phyloP scores from a whole-genome alignment of 73 alveolate genomes.

The Uronychia setigera region DNA sequence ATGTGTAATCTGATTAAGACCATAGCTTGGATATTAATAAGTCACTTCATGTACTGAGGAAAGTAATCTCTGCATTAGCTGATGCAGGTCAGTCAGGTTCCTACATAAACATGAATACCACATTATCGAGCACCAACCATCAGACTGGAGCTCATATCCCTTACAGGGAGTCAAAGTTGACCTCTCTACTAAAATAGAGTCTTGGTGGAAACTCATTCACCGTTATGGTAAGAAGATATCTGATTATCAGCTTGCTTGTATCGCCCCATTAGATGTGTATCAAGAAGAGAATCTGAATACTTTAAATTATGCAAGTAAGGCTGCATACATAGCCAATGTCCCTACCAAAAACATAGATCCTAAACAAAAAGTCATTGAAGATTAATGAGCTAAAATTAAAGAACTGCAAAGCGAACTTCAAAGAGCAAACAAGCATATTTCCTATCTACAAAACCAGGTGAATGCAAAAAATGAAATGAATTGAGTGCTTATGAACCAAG shows the following conservation, averaged over 20 bases:
- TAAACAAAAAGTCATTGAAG: constrained; percentile 32
- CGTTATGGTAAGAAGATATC: too few species aligned
- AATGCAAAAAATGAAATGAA: too few species aligned
- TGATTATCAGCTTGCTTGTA: constrained; percentile 92
- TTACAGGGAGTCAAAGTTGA: constrained; percentile 94
- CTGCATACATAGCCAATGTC: constrained; percentile 80
- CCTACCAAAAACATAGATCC: constrained; percentile 79
- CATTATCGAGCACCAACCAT: too few species aligned
- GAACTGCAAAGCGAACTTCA: too few species aligned
- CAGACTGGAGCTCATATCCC: too few species aligned
- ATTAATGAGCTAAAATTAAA: constrained; percentile 27
- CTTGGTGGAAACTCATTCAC: too few species aligned
- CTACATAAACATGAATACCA: too few species aligned
- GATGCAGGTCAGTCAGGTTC: too few species aligned
- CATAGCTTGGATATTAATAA: constrained; percentile 91
- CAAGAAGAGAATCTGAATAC: constrained; percentile 85
- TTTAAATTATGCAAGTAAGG: constrained; percentile 86
- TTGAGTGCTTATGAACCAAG: too few species aligned
- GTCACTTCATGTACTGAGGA: constrained; percentile 82
- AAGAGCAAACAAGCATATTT: too few species aligned
- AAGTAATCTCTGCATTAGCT: constrained; percentile 81
- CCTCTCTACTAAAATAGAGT: constrained; percentile 91
- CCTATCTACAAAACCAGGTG: too few species aligned
- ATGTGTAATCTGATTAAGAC: too few species aligned
- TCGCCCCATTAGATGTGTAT: constrained; percentile 74